Percentiles rank a stretch among this genome's conserved stretches.
Conservation (phyloP, 768 basidiomycete species). For the Amanita fuliginea region DNA sequence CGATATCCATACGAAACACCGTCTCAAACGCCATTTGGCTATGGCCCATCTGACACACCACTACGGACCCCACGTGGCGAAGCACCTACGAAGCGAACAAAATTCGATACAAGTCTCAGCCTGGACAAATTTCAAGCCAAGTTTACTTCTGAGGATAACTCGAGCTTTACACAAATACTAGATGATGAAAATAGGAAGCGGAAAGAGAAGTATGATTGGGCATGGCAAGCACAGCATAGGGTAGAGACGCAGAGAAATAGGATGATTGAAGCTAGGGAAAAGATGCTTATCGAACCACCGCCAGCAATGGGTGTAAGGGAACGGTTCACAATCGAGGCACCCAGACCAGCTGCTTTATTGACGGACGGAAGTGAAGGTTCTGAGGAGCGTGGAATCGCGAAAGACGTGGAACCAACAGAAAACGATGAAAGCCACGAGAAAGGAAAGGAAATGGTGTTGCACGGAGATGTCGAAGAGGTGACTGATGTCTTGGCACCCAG, state of each 20-base stretch:
- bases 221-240: constrained; percentile 82
- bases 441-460: constrained; percentile 14
- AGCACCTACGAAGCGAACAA: constrained; percentile 41
- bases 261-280: constrained; percentile 60
- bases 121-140: constrained; percentile 83
- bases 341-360: constrained; percentile 45
- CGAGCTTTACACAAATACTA: constrained; percentile 89
- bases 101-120: constrained; percentile 50
- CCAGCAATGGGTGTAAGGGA: constrained; percentile 54
- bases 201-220: constrained; percentile 82
- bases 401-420: constrained; percentile 14
- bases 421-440: constrained; percentile 12
- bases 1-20: constrained; percentile 31
- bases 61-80: constrained; percentile 32
- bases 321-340: constrained; percentile 51
- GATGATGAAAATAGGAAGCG: constrained; percentile 80
- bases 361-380: constrained; percentile 19
- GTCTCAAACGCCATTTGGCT: constrained; percentile 55
- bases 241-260: constrained; percentile 58
- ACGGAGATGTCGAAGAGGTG: constrained; percentile 20
- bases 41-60: constrained; percentile 57
- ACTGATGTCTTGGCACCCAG: constrained; percentile 72
- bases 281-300: constrained; percentile 61
- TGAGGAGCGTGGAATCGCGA: constrained; percentile 15
- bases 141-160: constrained; percentile 96